These are phyloP conservation scores for Ophiostoma ips DNA, from an alignment of 2,329 filamentous ascomycete species.

Conservation along the genomic window DNA sequence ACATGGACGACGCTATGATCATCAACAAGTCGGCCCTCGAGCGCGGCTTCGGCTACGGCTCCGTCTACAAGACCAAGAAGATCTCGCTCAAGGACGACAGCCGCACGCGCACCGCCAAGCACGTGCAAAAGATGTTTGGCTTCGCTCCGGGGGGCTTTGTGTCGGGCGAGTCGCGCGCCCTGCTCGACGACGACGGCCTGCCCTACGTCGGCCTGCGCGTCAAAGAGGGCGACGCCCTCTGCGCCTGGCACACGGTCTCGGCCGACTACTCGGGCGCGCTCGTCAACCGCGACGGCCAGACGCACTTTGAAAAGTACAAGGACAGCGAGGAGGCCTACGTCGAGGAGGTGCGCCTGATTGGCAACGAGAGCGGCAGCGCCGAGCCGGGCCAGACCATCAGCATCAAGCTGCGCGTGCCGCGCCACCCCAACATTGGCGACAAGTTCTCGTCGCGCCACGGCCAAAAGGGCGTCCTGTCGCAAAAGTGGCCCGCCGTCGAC, in stretches of 20 bases:
- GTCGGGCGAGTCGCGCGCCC: conserved; percentile 53
- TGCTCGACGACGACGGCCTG: conserved; percentile 77
- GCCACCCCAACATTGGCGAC: conserved; percentile 87
- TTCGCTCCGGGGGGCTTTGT: conserved; percentile 69
- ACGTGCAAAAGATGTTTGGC: conserved; percentile 72
- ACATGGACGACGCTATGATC: conserved; percentile 99
- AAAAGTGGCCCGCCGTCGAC: conserved; percentile 86
- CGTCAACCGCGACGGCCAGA: conserved; percentile 73
- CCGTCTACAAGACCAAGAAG: conserved; percentile 96
- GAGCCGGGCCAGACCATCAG: conserved; percentile 80
- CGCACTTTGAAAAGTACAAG: conserved; percentile 88
- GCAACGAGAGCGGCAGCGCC: conserved; percentile 65
- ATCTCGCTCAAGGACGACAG: conserved; percentile 72
- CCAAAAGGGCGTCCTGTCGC: conserved; percentile 92
- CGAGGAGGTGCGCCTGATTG: conserved; percentile 84
- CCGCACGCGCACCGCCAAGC: conserved; percentile 49
- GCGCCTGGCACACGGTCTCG: conserved; percentile 79
- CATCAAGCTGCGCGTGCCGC: conserved; percentile 83
- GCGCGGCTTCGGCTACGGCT: conserved; percentile 86
- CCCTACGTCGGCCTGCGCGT: conserved; percentile 68
- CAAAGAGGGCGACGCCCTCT: conserved; percentile 69
- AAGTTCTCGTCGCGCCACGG: conserved; percentile 98
- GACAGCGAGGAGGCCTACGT: conserved; percentile 78
- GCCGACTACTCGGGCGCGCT: conserved; percentile 65
- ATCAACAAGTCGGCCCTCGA: conserved; percentile 96